These are phyloP conservation scores for Candida xyloterini DNA, from an alignment of 805 yeast species.

Conservation along the genomic window DNA sequence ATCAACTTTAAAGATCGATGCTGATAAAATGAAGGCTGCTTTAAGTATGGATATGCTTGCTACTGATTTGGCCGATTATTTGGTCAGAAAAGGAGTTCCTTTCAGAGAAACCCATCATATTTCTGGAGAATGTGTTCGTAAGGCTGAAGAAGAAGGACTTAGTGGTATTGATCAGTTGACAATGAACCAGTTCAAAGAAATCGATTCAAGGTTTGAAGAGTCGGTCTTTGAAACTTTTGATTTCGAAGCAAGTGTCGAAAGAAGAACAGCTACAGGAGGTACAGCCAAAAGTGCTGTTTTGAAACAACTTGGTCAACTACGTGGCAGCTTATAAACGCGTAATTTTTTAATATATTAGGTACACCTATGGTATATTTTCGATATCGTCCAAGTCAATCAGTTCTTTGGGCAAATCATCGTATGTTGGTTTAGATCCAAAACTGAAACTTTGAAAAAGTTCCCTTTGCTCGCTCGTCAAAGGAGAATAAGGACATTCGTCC, in stretches of 20 bases:
- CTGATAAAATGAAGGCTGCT: constrained; percentile 77
- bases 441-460: constrained; percentile 13
- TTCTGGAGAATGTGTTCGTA: constrained; percentile 94
- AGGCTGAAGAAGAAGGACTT: constrained; percentile 74
- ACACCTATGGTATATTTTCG: constrained; percentile 2
- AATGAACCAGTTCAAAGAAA: constrained; percentile 70
- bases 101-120: constrained; percentile 99
- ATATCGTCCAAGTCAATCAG: constrained; percentile 22
- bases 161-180: constrained; percentile 85
- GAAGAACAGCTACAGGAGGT: constrained; percentile 96
- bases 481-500: constrained; percentile 6
- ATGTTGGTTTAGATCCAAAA: constrained; percentile 6
- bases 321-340: constrained; percentile 9
- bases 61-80: constrained; percentile 95
- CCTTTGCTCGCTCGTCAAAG: constrained; percentile 8
- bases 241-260: constrained; percentile 92
- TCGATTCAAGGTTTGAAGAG: constrained; percentile 74
- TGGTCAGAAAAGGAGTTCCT: constrained; percentile 97
- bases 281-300: constrained; percentile 90
- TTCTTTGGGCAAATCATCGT: constrained; percentile 9
- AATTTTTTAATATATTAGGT: background rate
- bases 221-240: constrained; percentile 86
- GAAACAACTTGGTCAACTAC: constrained; percentile 49
- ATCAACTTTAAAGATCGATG: constrained; percentile 74
- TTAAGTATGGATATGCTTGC: constrained; percentile 99